Conservation (phyloP, 805 yeast genomes). For the Nakazawaea wickerhamii region DNA sequence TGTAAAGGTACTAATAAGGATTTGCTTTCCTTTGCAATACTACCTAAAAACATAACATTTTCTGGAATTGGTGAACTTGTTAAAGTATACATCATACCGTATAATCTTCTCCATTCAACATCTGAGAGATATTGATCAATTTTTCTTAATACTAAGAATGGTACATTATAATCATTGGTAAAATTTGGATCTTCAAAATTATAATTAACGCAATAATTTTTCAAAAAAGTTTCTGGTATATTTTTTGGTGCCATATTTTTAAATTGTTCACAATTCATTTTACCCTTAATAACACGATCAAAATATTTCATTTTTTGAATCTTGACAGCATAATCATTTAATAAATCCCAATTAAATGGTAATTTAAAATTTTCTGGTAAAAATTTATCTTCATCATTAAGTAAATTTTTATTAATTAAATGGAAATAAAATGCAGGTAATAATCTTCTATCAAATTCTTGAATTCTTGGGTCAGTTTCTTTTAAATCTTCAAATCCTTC, state of each 20-base stretch:
- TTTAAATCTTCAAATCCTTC: conserved; percentile 3
- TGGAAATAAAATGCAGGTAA: conserved; percentile 13
- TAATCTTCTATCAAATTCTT: conserved; percentile 10
- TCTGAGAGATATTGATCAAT: conserved; percentile 11
- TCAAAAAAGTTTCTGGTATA: conserved; percentile 7
- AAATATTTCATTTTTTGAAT: conserved; percentile 13
- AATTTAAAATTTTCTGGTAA: conserved; percentile 12
- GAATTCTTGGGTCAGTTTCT: background rate
- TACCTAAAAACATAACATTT: conserved; percentile 13
- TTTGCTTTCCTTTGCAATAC: conserved; percentile 8
- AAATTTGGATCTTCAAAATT: conserved; percentile 11
- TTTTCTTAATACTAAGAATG: conserved; percentile 12
- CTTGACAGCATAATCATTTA: conserved; percentile 7
- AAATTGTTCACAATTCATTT: conserved; percentile 11
- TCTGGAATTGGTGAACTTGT: conserved; percentile 11
- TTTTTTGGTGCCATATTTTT: conserved; percentile 10
- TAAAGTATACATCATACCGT: conserved; percentile 13
- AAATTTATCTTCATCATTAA: background rate
- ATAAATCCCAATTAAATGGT: conserved; percentile 14
- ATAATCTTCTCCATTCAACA: conserved; percentile 13
- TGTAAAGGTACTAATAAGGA: conserved; percentile 12
- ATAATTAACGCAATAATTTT: conserved; percentile 9
- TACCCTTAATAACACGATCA: conserved; percentile 8
- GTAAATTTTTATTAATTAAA: conserved; percentile 9
- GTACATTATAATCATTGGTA: conserved; percentile 12